Conservation (phyloP, 2,329 filamentous ascomycete species). For the Alternaria brassicae region DNA sequence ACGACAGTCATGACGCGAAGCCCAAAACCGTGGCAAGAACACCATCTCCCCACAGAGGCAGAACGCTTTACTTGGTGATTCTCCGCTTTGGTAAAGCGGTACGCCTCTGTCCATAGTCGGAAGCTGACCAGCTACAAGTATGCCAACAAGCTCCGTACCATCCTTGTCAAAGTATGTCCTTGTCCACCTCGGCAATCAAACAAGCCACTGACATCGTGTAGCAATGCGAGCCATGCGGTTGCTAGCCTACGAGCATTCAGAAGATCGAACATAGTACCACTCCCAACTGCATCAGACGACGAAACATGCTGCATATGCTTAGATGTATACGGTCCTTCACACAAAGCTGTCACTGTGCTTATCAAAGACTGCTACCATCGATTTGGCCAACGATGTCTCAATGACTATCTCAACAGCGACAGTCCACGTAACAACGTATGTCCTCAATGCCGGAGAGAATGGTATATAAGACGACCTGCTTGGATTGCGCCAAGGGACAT, state of each 20-base stretch:
- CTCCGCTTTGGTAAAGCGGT: background rate
- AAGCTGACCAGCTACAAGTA: background rate
- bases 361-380: constrained; percentile 15
- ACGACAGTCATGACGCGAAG: background rate
- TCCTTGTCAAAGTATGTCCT: background rate
- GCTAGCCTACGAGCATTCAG: background rate
- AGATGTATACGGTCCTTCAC: background rate
- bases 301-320: constrained; percentile 14
- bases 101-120: background rate
- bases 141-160: background rate
- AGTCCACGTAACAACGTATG: constrained; percentile 13
- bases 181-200: background rate
- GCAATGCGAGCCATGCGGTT: background rate
- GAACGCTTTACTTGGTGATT: background rate
- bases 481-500: constrained; percentile 3
- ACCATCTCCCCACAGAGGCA: background rate
- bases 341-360: constrained; percentile 6
- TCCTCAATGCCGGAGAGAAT: constrained; percentile 17
- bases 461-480: constrained; percentile 7
- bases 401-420: constrained; percentile 11
- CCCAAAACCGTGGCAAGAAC: background rate
- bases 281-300: background rate
- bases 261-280: background rate
- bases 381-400: constrained; percentile 18
- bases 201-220: background rate